These are phyloP conservation scores for Globisporangium camurandrum DNA, from an alignment of 352 stramenopile species.

Conservation along the genomic window DNA sequence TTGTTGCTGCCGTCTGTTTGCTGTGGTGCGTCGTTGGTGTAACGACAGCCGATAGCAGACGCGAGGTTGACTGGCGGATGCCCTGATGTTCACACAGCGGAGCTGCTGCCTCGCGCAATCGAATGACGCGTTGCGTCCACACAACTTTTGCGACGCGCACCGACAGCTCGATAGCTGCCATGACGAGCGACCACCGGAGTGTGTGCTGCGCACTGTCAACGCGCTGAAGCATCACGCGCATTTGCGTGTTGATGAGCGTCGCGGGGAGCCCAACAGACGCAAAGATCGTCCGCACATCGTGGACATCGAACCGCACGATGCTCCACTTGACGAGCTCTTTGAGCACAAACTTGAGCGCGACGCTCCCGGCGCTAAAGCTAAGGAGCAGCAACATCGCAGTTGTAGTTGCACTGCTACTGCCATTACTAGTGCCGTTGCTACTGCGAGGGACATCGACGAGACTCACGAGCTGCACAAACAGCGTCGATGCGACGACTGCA, in stretches of 20 bases:
- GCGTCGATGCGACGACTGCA: slow-evolving; percentile 1
- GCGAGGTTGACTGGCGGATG: background rate
- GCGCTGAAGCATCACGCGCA: slow-evolving; percentile 27
- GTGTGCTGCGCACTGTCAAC: slow-evolving; percentile 17
- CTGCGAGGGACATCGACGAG: background rate
- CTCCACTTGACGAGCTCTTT: slow-evolving; percentile 23
- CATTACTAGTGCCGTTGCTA: no score
- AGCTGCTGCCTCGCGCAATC: background rate
- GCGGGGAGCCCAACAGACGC: slow-evolving; percentile 26
- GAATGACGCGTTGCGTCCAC: slow-evolving; percentile 9
- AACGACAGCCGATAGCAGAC: background rate
- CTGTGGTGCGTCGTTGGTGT: background rate
- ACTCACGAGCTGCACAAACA: background rate
- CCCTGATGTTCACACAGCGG: background rate
- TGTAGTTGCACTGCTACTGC: no score
- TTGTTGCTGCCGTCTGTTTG: background rate
- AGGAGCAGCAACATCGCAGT: slow-evolving; percentile 9
- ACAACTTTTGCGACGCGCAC: slow-evolving; percentile 18
- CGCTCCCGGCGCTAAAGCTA: no score
- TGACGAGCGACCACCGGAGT: slow-evolving; percentile 17
- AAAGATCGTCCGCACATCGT: slow-evolving; percentile 32
- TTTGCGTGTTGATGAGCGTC: slow-evolving; percentile 39
- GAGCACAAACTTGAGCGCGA: slow-evolving; percentile 5
- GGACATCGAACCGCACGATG: slow-evolving; percentile 19
- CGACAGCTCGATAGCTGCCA: slow-evolving; percentile 25